Evolutionary conservation across 2,329 filamentous ascomycete genomes (phyloP).

Genomic region (Geosmithia flava): DNA sequence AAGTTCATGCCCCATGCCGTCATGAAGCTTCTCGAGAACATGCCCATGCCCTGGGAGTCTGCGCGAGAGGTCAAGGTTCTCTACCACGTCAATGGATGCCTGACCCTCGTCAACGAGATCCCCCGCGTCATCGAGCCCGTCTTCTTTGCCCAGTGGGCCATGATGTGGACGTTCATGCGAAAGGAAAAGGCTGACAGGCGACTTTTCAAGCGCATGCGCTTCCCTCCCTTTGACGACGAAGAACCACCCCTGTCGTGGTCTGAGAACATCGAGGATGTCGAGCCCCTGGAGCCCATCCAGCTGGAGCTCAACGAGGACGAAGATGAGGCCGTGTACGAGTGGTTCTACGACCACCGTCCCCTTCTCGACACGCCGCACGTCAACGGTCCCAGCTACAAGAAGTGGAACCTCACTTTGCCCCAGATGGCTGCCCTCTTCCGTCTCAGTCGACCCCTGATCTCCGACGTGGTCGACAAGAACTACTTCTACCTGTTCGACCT

Average conservation of each 20-base stretch:
- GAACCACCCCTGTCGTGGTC: constrained; percentile 96
- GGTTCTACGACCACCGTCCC: constrained; percentile 94
- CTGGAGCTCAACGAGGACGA: constrained; percentile 95
- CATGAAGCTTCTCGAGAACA: constrained; percentile 93
- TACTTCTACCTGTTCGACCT: constrained; percentile 97
- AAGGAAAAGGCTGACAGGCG: constrained; percentile 93
- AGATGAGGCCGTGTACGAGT: constrained; percentile 82
- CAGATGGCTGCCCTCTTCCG: constrained; percentile 96
- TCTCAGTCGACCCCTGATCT: constrained; percentile 79
- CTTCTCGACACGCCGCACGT: constrained; percentile 86
- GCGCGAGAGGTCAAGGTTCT: constrained; percentile 92
- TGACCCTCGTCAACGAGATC: constrained; percentile 93
- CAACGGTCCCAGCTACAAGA: constrained; percentile 93
- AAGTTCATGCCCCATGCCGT: constrained; percentile 99
- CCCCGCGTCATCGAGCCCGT: constrained; percentile 95
- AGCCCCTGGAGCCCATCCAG: constrained; percentile 93
- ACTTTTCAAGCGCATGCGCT: constrained; percentile 98
- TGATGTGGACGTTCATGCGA: constrained; percentile 98
- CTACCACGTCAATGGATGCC: constrained; percentile 94
- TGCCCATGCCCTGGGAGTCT: constrained; percentile 99
- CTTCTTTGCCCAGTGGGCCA: constrained; percentile 97
- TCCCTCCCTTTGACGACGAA: constrained; percentile 96
- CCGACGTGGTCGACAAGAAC: constrained; percentile 88
- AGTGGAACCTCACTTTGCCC: constrained; percentile 82
- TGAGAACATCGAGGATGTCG: constrained; percentile 97